A percentile compares a stretch with the other conserved stretches of the same genome.
phyloP scores from a whole-genome alignment of 306 rosid genomes.

The Sechiopsis laciniata region DNA sequence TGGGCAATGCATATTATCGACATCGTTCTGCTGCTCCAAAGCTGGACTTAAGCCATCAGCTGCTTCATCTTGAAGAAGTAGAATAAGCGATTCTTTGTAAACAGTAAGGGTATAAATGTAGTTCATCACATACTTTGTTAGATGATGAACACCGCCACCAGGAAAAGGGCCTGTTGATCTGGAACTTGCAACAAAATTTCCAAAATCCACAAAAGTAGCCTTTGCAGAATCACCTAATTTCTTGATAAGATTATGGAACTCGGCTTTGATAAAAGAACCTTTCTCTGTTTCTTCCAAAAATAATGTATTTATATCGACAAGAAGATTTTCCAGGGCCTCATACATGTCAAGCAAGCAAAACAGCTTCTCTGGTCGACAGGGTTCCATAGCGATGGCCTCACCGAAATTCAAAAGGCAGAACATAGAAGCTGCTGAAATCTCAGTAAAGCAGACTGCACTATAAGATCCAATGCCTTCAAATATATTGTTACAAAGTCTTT shows the following conservation, averaged over 20 bases:
- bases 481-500: constrained; percentile 43
- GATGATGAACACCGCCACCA: constrained; percentile 55
- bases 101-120: constrained; percentile 36
- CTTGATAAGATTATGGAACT: constrained; percentile 39
- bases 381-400: constrained; percentile 43
- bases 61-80: constrained; percentile 36
- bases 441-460: constrained; percentile 38
- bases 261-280: constrained; percentile 33
- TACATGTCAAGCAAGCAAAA: constrained; percentile 57
- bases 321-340: constrained; percentile 44
- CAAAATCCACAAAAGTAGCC: constrained; percentile 41
- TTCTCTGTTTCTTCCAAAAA: constrained; percentile 36
- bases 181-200: constrained; percentile 36
- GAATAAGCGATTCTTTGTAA: constrained; percentile 34
- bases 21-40: constrained; percentile 1
- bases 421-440: constrained; percentile 38
- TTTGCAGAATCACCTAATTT: constrained; percentile 33
- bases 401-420: constrained; percentile 47
- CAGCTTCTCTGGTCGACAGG: constrained; percentile 43
- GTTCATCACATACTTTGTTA: constrained; percentile 63
- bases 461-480: constrained; percentile 39
- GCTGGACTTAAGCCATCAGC: constrained; percentile 11
- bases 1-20: constrained; percentile 20
- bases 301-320: constrained; percentile 31
- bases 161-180: constrained; percentile 34